Percentiles rank a stretch among this genome's conserved stretches.
phyloP scores from a whole-genome alignment of 2,329 filamentous ascomycete genomes.

The Aureobasidium sp. region DNA sequence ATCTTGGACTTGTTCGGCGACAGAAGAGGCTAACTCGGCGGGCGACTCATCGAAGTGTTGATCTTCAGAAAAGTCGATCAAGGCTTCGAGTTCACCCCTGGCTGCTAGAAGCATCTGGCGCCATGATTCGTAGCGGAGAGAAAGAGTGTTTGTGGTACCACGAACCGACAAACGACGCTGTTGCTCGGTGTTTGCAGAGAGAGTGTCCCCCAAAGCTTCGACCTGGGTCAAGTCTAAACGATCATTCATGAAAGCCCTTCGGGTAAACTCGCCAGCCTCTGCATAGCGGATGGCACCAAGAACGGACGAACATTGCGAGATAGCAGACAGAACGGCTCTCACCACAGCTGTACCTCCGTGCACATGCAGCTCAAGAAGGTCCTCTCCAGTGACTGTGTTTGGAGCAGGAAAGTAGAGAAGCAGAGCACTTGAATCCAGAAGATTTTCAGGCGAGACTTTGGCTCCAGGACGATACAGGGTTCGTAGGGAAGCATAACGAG shows the following conservation, averaged over 20 bases:
- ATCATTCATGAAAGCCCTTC: slow-evolving; percentile 79
- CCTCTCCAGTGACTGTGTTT: slow-evolving; percentile 81
- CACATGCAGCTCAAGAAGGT: slow-evolving; percentile 87
- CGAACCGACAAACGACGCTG: slow-evolving; percentile 81
- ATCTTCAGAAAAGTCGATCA: slow-evolving; percentile 96
- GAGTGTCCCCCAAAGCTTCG: slow-evolving; percentile 53
- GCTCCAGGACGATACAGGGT: slow-evolving; percentile 56
- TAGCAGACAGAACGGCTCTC: slow-evolving; percentile 72
- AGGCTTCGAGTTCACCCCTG: slow-evolving; percentile 82
- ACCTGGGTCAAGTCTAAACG: slow-evolving; percentile 80
- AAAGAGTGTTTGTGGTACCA: slow-evolving; percentile 58
- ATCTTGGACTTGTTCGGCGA: slow-evolving; percentile 53
- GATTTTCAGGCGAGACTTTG: slow-evolving; percentile 32
- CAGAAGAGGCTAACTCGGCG: slow-evolving; percentile 59
- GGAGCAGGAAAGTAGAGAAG: slow-evolving; percentile 77
- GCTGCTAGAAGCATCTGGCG: slow-evolving; percentile 67
- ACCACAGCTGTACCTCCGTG: slow-evolving; percentile 87
- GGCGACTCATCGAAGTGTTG: slow-evolving; percentile 93
- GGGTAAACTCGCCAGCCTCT: slow-evolving; percentile 91
- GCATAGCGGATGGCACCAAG: slow-evolving; percentile 62
- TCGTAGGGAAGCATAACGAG: slow-evolving; percentile 62
- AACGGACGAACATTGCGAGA: slow-evolving; percentile 45
- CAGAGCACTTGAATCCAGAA: slow-evolving; percentile 70
- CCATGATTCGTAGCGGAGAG: slow-evolving; percentile 75
- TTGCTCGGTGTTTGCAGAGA: slow-evolving; percentile 72